Conservation (phyloP, 345 rosid species). For the Clarkia xantiana region DNA sequence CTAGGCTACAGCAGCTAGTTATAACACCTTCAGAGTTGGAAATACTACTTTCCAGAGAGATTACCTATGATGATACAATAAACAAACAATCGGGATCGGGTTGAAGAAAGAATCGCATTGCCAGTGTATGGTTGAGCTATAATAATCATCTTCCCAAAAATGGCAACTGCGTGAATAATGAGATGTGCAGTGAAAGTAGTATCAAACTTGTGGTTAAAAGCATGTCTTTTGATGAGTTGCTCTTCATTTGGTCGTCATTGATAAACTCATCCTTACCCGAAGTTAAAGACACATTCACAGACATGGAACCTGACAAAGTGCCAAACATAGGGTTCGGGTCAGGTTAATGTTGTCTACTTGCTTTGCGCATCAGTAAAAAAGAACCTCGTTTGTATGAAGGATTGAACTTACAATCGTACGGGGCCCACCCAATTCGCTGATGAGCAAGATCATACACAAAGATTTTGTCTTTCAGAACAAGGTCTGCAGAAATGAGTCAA, state of each 20-base stretch:
- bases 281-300: slow-evolving; percentile 79
- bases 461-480: slow-evolving; percentile 82
- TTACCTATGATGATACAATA: slow-evolving; percentile 18
- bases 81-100: slow-evolving; percentile 1
- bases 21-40: not conserved
- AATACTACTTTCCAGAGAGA: slow-evolving; percentile 11
- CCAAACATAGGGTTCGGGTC: not conserved
- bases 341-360: not conserved
- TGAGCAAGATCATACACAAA: slow-evolving; percentile 76
- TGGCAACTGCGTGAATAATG: slow-evolving; percentile 15
- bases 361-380: slow-evolving; percentile 1
- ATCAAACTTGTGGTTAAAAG: slow-evolving; percentile 22
- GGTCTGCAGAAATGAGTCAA: slow-evolving; percentile 40
- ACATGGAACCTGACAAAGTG: slow-evolving; percentile 43
- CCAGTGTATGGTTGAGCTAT: not conserved
- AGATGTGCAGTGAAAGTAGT: slow-evolving; percentile 23
- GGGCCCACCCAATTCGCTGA: slow-evolving; percentile 83
- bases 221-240: slow-evolving; percentile 30
- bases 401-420: slow-evolving; percentile 71
- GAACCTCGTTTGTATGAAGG: not conserved
- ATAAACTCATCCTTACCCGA: slow-evolving; percentile 54
- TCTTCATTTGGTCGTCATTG: slow-evolving; percentile 40
- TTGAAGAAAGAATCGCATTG: not conserved
- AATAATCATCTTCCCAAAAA: slow-evolving; percentile 11
- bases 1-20: slow-evolving; percentile 2